These are phyloP conservation scores for Pseudofabraea citricarpa DNA, from an alignment of 2,329 filamentous ascomycete genomes.

Conservation along the genomic window DNA sequence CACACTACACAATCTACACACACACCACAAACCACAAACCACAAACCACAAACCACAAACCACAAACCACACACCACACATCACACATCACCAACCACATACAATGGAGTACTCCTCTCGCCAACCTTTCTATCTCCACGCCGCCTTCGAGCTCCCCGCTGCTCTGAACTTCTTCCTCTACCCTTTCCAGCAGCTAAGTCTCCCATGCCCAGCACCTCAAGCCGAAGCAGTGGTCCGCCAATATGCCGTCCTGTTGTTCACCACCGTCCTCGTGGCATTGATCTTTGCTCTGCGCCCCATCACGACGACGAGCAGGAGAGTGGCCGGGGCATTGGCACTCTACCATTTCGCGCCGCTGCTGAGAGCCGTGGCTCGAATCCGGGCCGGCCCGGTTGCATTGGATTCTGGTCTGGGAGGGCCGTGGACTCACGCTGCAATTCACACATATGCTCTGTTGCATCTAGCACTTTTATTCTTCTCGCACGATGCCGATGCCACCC, in stretches of 20 bases:
- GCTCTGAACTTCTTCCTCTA: slow-evolving; percentile 31
- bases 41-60: too few species aligned
- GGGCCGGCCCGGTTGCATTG: slow-evolving; percentile 1
- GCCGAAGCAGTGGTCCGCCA: slow-evolving; percentile 31
- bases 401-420: slow-evolving; percentile 19
- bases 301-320: slow-evolving; percentile 24
- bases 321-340: slow-evolving; percentile 28
- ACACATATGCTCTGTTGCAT: slow-evolving; percentile 8
- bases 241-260: slow-evolving; percentile 32
- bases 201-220: slow-evolving; percentile 26
- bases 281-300: slow-evolving; percentile 23
- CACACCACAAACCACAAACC: too few species aligned
- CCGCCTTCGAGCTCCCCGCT: slow-evolving; percentile 31
- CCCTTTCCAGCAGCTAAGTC: slow-evolving; percentile 23
- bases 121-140: slow-evolving; percentile 28
- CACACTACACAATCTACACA: too few species aligned
- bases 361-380: slow-evolving; percentile 20
- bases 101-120: too few species aligned
- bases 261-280: slow-evolving; percentile 28
- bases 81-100: too few species aligned
- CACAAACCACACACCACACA: too few species aligned
- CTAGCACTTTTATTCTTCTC: too few species aligned
- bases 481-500: too few species aligned
- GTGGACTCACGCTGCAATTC: slow-evolving; percentile 18
- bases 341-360: slow-evolving; percentile 31